Conservation (phyloP, 2,329 filamentous ascomycete species). For the Dactylellina leptospora region DNA sequence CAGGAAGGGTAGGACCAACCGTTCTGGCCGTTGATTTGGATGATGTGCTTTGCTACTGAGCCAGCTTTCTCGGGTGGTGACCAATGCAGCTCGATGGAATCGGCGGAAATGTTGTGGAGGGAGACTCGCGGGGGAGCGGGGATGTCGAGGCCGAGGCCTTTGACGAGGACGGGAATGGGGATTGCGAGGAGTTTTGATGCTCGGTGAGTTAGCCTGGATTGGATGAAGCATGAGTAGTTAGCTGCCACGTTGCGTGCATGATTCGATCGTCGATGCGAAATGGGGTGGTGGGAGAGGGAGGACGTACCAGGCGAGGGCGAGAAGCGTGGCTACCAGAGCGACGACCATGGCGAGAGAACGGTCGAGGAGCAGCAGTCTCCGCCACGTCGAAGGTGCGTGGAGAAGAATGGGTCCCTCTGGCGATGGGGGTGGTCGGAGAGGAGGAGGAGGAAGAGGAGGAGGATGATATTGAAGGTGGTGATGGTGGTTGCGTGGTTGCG, state of each 20-base stretch:
- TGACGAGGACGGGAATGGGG: conserved; percentile 87
- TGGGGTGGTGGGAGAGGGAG: background rate
- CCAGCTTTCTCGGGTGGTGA: conserved; percentile 73
- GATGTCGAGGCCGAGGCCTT: conserved; percentile 91
- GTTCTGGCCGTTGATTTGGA: conserved; percentile 92
- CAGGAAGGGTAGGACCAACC: conserved; percentile 67
- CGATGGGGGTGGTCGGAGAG: too few relatives aligned
- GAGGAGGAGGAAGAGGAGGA: background rate
- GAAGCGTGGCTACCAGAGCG: conserved; percentile 49
- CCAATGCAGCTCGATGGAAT: conserved; percentile 91
- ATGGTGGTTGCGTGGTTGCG: conserved; percentile 4
- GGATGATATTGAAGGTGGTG: background rate
- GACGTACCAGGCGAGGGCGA: conserved; percentile 49
- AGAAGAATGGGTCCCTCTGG: too few relatives aligned
- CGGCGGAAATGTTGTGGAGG: conserved; percentile 84
- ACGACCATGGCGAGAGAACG: conserved; percentile 38
- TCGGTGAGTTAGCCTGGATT: conserved; percentile 68
- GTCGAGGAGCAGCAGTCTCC: too few relatives aligned
- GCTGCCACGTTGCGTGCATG: background rate
- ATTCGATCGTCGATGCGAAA: conserved; percentile 14
- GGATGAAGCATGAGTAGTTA: conserved; percentile 60
- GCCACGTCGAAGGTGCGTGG: too few relatives aligned
- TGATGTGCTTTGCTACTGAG: conserved; percentile 83
- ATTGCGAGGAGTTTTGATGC: conserved; percentile 89
- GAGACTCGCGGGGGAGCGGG: conserved; percentile 89